Evolutionary conservation across 495 filamentous ascomycete species (phyloP).

Genomic region (Coniosporium apollinis): DNA sequence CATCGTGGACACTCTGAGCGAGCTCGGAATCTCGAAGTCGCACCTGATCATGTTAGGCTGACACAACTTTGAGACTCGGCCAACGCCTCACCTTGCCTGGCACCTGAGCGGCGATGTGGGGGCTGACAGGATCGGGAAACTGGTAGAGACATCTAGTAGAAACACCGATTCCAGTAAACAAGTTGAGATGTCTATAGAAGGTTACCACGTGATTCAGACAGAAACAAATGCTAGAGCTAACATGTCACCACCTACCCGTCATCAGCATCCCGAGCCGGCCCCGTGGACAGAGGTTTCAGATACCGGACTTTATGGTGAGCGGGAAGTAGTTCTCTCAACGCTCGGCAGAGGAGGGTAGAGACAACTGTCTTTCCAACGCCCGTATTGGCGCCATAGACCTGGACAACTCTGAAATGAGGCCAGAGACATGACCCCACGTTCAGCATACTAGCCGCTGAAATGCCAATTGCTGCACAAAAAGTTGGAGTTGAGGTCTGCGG

Average conservation of each 20-base stretch:
- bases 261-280: slow-evolving; percentile 48
- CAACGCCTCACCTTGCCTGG: no score
- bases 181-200: slow-evolving; percentile 35
- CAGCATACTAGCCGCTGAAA: no score
- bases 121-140: slow-evolving; percentile 54
- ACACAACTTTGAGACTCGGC: no score
- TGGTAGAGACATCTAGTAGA: slow-evolving; percentile 47
- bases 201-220: neutral
- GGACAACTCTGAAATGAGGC: slow-evolving; percentile 43
- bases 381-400: slow-evolving; percentile 67
- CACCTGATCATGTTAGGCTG: no score
- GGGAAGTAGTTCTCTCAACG: slow-evolving; percentile 26
- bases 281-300: slow-evolving; percentile 64
- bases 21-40: slow-evolving; percentile 33
- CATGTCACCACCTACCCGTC: slow-evolving; percentile 17
- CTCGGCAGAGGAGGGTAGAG: slow-evolving; percentile 50
- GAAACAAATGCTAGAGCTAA: neutral
- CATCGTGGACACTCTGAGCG: slow-evolving; percentile 29
- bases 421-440: slow-evolving; percentile 33
- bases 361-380: slow-evolving; percentile 67
- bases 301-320: slow-evolving; percentile 39
- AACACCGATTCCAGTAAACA: slow-evolving; percentile 34
- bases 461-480: no score
- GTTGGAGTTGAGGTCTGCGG: no score
- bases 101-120: slow-evolving; percentile 52